phyloP scores from a whole-genome alignment of 1,284 basidiomycete genomes.

The Thecaphora thlaspeos region DNA sequence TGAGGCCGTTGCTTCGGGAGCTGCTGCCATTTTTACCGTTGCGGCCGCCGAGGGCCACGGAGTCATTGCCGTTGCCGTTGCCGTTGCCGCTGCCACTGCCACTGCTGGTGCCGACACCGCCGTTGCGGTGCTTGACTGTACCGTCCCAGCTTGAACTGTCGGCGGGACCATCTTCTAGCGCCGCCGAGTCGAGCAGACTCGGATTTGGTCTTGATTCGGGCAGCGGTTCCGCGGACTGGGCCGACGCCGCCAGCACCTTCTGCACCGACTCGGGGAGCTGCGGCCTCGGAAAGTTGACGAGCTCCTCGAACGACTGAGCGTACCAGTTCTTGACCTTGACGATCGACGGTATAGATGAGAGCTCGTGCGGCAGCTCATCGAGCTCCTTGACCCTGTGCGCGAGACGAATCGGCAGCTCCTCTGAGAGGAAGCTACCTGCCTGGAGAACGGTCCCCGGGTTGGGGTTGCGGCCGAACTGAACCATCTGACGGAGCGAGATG shows the following conservation, averaged over 20 bases:
- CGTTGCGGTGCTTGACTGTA: constrained; percentile 14
- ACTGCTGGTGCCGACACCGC: constrained; percentile 13
- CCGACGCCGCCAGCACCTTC: constrained; percentile 35
- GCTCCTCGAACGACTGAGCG: constrained; percentile 85
- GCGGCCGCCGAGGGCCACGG: constrained; percentile 3
- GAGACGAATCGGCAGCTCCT: constrained; percentile 88
- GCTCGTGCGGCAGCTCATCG: constrained; percentile 86
- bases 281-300: constrained; percentile 54
- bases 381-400: constrained; percentile 96
- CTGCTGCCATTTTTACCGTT: constrained; percentile 17
- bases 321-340: constrained; percentile 98
- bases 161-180: constrained; percentile 35
- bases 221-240: constrained; percentile 37
- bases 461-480: constrained; percentile 54
- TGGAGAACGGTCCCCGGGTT: constrained; percentile 55
- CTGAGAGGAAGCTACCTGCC: constrained; percentile 58
- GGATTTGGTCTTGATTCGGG: constrained; percentile 52
- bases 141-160: constrained; percentile 8
- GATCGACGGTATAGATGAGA: constrained; percentile 89
- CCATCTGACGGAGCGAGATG: constrained; percentile 57
- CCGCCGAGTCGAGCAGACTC: constrained; percentile 38
- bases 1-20: constrained; percentile 4
- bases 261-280: constrained; percentile 48
- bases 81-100: constrained; percentile 17
- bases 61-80: constrained; percentile 7